Conservation (phyloP, 148 eudicot species). For the Camellia lanceoleosa region DNA sequence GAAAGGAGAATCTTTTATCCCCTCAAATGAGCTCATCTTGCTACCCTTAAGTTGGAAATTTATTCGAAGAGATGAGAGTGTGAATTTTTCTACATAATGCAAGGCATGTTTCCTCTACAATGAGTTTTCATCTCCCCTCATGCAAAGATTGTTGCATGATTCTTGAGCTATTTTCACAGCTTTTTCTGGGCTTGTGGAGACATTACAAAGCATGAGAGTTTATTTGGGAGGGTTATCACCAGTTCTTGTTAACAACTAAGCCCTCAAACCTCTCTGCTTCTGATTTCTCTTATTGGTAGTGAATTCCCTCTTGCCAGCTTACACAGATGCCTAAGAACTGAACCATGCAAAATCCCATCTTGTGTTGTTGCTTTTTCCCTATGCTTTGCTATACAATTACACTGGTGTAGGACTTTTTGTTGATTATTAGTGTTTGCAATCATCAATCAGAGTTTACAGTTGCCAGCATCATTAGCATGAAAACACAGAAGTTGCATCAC, state of each 20-base stretch:
- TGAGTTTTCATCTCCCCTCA: neutral
- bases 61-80: neutral
- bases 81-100: neutral
- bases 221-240: neutral
- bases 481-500: neutral
- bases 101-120: neutral
- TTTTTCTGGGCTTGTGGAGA: constrained; percentile 1
- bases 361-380: neutral
- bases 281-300: neutral
- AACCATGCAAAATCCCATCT: neutral
- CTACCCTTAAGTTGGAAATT: neutral
- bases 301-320: constrained; percentile 4
- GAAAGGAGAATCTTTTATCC: too few relatives aligned
- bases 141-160: neutral
- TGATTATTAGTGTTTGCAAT: neutral
- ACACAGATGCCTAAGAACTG: neutral
- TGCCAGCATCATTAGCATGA: neutral
- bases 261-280: neutral
- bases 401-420: neutral
- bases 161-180: neutral
- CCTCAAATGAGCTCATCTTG: neutral
- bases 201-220: neutral
- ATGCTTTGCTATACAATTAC: neutral
- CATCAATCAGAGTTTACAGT: neutral
- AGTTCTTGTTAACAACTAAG: neutral